Base-by-base conservation (phyloP, 768 basidiomycete genomes). In the Tylopilus vinaceipallidus region DNA sequence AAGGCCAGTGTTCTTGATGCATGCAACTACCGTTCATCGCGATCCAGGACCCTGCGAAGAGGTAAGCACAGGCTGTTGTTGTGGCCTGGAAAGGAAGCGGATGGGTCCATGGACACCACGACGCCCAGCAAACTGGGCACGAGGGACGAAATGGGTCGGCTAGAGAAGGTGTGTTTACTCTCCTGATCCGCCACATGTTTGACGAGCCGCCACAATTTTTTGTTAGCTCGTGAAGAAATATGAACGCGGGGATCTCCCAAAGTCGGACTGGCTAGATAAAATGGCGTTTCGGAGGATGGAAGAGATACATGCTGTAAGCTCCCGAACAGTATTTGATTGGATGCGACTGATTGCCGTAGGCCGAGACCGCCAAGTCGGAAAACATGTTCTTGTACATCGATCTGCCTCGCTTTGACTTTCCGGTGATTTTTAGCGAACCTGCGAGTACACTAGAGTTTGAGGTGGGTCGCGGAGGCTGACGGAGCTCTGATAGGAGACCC, bases 191-290 rank as follows among this genome's bases (percentile, higher is more conserved):
- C 24, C 8, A 7, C 14, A 35, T 19, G 24, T 44, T 17, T 30
- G 29, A 43, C 22, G 23, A n/a, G 45, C 16, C 17, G 20, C 10
- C 10, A 5, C 17, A 5, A 35, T n/a, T n/a, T n/a, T n/a, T n/a
- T n/a, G n/a, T n/a, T n/a, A 90, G 86, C 76, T 89, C 16, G 89
- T 99, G 45, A 97, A 98, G 76, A 97, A 97, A 67, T 94, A 95
- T 59, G 94, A 98, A 60, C 78, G 92, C 16, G 94, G 94, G 0
- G 97, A 98, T 65, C 75, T 99, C 26, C 82, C 88, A 2, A 92
- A 94, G 67, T 87, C 91, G 2, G 97, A 98, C 49, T 99, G 97
- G 97, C 73, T 98, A 7, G 95, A 98, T 64, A 87, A 88, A 53
- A 70, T 97, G 71, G 84, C 90, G 6, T 99, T 98, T 72, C 75